phyloP scores from a whole-genome alignment of 805 yeast genomes.

The Metschnikowia amazonensis region DNA sequence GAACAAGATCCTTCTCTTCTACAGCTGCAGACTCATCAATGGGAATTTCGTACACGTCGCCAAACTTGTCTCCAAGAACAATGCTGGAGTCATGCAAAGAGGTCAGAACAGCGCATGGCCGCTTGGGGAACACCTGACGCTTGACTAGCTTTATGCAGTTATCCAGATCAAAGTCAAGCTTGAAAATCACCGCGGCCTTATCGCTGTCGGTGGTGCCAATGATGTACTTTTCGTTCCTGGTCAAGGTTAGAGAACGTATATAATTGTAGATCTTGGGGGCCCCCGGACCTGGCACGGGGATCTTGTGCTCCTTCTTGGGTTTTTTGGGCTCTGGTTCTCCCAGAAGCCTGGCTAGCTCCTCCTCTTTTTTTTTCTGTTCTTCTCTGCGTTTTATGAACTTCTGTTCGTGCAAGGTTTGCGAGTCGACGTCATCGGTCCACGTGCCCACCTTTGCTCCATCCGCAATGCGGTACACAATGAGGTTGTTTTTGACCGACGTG shows the following conservation, averaged over 20 bases:
- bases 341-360: conserved; percentile 10
- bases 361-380: conserved; percentile 22
- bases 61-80: conserved; percentile 89
- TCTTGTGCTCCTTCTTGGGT: conserved; percentile 17
- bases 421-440: conserved; percentile 62
- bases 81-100: conserved; percentile 49
- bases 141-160: conserved; percentile 51
- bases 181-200: conserved; percentile 69
- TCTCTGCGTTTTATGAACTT: conserved; percentile 27
- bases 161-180: conserved; percentile 32
- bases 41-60: conserved; percentile 77
- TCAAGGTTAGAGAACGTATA: conserved; percentile 58
- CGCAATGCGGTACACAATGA: conserved; percentile 47
- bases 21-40: conserved; percentile 34
- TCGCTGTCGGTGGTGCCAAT: conserved; percentile 78
- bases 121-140: conserved; percentile 79
- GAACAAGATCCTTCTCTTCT: conserved; percentile 47
- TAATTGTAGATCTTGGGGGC: conserved; percentile 66
- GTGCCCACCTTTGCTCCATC: conserved; percentile 46
- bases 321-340: conserved; percentile 13
- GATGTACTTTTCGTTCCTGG: conserved; percentile 49
- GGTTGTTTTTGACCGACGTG: conserved; percentile 53
- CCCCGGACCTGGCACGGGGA: conserved; percentile 44
- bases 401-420: conserved; percentile 47
- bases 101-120: conserved; percentile 81